Evolutionary conservation across 1,284 basidiomycete species (phyloP).

Genomic region (Marasmius tenuissimus): DNA sequence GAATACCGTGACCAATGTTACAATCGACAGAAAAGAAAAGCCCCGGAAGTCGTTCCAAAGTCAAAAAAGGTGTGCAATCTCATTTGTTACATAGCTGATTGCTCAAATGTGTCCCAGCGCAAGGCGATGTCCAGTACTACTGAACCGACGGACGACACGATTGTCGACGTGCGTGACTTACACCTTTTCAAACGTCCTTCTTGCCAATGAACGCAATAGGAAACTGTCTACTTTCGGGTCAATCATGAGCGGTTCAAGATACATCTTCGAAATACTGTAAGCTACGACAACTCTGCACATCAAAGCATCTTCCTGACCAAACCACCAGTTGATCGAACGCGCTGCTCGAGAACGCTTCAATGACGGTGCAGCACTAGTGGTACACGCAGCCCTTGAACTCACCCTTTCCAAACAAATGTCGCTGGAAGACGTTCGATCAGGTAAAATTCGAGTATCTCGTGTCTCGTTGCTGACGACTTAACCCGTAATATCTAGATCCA

Average conservation of each 20-base stretch:
- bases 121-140: slow-evolving; percentile 35
- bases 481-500: slow-evolving; percentile 45
- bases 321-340: slow-evolving; percentile 66
- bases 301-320: slow-evolving; percentile 12
- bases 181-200: background rate
- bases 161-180: slow-evolving; percentile 59
- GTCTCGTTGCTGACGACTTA: background rate
- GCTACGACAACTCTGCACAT: slow-evolving; percentile 19
- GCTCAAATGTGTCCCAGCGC: slow-evolving; percentile 37
- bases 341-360: slow-evolving; percentile 83
- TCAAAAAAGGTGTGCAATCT: slow-evolving; percentile 24
- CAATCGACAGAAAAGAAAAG: slow-evolving; percentile 37
- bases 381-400: slow-evolving; percentile 70
- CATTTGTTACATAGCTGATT: background rate
- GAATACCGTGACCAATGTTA: background rate
- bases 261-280: slow-evolving; percentile 84
- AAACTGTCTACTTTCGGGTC: slow-evolving; percentile 76
- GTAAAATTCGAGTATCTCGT: slow-evolving; percentile 34
- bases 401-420: slow-evolving; percentile 65
- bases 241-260: slow-evolving; percentile 90
- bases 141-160: slow-evolving; percentile 55
- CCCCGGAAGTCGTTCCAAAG: slow-evolving; percentile 50
- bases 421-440: slow-evolving; percentile 63
- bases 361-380: slow-evolving; percentile 64
- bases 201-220: slow-evolving; percentile 39